phyloP scores from a whole-genome alignment of 768 basidiomycete genomes.

The Macrolepiota albuminosa region DNA sequence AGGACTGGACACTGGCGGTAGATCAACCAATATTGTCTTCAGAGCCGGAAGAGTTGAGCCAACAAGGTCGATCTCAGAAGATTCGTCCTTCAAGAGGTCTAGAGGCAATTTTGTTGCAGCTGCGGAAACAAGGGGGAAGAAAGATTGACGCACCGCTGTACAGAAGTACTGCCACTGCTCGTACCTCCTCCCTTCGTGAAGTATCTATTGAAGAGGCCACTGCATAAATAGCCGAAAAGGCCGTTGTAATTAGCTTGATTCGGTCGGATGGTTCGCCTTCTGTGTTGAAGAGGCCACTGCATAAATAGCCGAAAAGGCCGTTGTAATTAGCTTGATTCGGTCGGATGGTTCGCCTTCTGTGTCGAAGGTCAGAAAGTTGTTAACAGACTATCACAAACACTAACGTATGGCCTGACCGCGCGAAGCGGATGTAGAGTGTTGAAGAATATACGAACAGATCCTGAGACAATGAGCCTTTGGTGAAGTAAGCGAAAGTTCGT shows the following conservation, averaged over 20 bases:
- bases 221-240: constrained; percentile 56
- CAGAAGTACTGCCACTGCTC: constrained; percentile 72
- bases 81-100: constrained; percentile 88
- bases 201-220: constrained; percentile 55
- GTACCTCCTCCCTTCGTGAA: constrained; percentile 65
- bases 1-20: constrained; percentile 34
- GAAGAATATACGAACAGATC: constrained; percentile 78
- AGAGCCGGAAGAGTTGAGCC: constrained; percentile 78
- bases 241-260: constrained; percentile 56
- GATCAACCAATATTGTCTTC: constrained; percentile 69
- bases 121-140: background rate
- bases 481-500: constrained; percentile 38
- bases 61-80: constrained; percentile 70
- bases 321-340: constrained; percentile 58
- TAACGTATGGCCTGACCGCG: constrained; percentile 50
- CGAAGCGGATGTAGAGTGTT: constrained; percentile 59
- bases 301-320: constrained; percentile 58
- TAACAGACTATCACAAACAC: constrained; percentile 9
- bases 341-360: constrained; percentile 50
- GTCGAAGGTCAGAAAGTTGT: background rate
- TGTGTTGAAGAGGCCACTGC: constrained; percentile 54
- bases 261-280: too few species aligned
- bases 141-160: constrained; percentile 56
- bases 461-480: constrained; percentile 67
- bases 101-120: background rate